Evolutionary conservation across 208 protist species (phyloP), one percentile per base, ranked within the genome.

Genomic region (Sergeia podlipaevii): DNA sequence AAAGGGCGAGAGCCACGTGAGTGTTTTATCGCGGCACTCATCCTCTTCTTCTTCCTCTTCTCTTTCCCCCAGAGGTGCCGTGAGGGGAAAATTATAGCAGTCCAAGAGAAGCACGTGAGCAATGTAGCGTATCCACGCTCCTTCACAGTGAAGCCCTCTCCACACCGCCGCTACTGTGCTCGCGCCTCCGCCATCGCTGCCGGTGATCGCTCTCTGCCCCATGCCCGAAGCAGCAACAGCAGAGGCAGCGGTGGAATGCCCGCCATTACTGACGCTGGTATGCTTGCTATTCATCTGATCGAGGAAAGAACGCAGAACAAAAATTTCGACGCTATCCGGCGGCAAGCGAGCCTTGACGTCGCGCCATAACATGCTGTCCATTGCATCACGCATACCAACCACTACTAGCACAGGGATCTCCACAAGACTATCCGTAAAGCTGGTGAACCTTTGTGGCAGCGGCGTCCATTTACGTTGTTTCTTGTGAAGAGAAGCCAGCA

Each of bases 91-190:
- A 29, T 39, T 48, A 39, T 71, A 79, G 10, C 58, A 56, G 43
- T 90, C 82, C 79, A 65, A 78, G 48, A 94, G 49, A 0, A 94
- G 65, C 17, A 80, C 47, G 18, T 73, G 75, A 10, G 80, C 74
- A 21, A 87, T 45, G 26, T 52, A 77, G 20, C 64, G 60, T 42
- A 94, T 58, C 84, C 87, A 94, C 44, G 52, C 46, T 4, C 87
- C 87, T 47, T 94, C 80, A 55, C 87, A 91, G 42, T 90, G 81
- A 36, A 78, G 52, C 5, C 83, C 87, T 18, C 51, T 42, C 84
- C 87, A 94, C 10, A 17, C 28, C 13, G 11, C 44, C 7, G 11
- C 49, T 29, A 15, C 10, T 33, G 23, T 33, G 7, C 49, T 33
- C 32, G 26, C 45, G n/a, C 17, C 28, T n/a, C 24, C 39, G 10